These are phyloP conservation scores for Yamadazyma mexicana DNA, from an alignment of 1,139 yeast species.

Conservation along the genomic window DNA sequence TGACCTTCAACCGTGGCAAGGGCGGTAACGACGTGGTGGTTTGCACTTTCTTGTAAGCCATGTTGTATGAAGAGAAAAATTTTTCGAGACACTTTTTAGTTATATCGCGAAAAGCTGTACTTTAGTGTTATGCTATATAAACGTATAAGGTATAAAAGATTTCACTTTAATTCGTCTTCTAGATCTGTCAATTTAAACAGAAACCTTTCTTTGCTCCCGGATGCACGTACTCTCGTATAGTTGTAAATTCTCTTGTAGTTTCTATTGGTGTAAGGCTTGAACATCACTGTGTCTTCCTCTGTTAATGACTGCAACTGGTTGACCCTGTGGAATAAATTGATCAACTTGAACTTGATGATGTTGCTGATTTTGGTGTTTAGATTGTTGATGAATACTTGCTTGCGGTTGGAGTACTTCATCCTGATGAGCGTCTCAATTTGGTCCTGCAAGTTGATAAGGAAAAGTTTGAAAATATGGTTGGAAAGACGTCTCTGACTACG, in stretches of 20 bases:
- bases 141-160: no score
- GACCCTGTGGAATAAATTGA: conserved; percentile 22
- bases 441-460: conserved; percentile 39
- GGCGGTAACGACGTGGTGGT: conserved; percentile 57
- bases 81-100: background rate
- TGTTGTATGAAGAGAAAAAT: conserved; percentile 6
- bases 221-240: conserved; percentile 16
- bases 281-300: conserved; percentile 27
- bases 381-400: conserved; percentile 28
- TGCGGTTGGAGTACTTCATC: conserved; percentile 34
- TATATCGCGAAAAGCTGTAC: no score
- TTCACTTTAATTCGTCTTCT: conserved; percentile 7
- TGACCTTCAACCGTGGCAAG: conserved; percentile 71
- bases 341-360: conserved; percentile 26
- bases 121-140: no score
- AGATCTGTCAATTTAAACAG: conserved; percentile 9
- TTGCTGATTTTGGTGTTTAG: conserved; percentile 27
- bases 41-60: conserved; percentile 32
- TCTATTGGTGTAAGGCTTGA: conserved; percentile 26
- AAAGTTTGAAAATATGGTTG: conserved; percentile 38
- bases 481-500: conserved; percentile 27
- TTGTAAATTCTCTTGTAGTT: conserved; percentile 37
- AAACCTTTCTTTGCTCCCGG: conserved; percentile 3
- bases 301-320: conserved; percentile 11
- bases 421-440: conserved; percentile 39